Percentiles rank a stretch among this genome's conserved stretches.
phyloP scores from a whole-genome alignment of 75 land plant genomes.

The Pinus albicaulis region DNA sequence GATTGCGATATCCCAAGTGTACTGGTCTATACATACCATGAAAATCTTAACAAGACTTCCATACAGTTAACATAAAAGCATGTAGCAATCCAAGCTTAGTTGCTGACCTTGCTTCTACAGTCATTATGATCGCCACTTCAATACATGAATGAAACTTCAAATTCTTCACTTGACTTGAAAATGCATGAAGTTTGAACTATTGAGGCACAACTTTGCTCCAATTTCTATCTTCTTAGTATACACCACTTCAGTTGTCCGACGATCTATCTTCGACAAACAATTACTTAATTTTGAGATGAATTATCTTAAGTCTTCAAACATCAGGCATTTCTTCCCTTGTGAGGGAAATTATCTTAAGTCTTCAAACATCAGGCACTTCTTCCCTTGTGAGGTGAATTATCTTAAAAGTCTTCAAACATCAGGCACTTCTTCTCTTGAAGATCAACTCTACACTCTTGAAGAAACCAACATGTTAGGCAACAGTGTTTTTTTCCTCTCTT shows the following conservation, averaged over 20 bases:
- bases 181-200: background rate
- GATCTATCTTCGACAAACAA: conserved; percentile 9
- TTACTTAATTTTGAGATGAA: conserved; percentile 7
- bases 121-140: conserved; percentile 14
- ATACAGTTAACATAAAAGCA: conserved; percentile 5
- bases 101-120: conserved; percentile 14
- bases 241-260: conserved; percentile 8
- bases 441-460: conserved; percentile 8
- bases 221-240: conserved; percentile 5
- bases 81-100: conserved; percentile 14
- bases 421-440: conserved; percentile 6
- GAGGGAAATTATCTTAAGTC: conserved; percentile 13
- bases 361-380: conserved; percentile 9
- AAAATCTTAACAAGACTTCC: conserved; percentile 11
- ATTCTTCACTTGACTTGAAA: conserved; percentile 12
- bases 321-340: conserved; percentile 6
- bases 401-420: conserved; percentile 12
- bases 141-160: conserved; percentile 9
- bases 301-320: conserved; percentile 13
- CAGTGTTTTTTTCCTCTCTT: background rate
- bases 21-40: conserved; percentile 7
- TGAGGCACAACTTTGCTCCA: conserved; percentile 9
- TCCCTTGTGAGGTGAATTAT: conserved; percentile 10
- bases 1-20: conserved; percentile 1
- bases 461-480: conserved; percentile 12